These are phyloP conservation scores for Gynostemma pentaphyllum DNA, from an alignment of 306 rosid species.

Conservation along the genomic window DNA sequence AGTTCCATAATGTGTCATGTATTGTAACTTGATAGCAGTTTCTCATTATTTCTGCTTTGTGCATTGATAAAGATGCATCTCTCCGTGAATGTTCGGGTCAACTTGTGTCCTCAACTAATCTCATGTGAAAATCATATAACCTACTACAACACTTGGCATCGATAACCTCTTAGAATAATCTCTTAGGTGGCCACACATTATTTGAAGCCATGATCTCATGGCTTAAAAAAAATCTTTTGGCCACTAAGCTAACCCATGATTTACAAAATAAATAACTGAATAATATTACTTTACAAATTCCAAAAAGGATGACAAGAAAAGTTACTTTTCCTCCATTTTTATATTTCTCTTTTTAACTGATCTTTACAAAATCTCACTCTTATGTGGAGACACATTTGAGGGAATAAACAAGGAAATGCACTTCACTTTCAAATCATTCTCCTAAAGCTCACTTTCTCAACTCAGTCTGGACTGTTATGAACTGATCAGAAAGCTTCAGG, in stretches of 20 bases:
- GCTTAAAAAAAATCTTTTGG: no score
- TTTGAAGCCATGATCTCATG: no score
- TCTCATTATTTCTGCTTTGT: not conserved
- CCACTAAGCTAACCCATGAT: not conserved
- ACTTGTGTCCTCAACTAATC: no score
- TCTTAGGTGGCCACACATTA: no score
- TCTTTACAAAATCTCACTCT: conserved; percentile 31
- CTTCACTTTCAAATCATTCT: conserved; percentile 14
- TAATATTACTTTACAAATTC: not conserved
- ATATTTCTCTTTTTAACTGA: conserved; percentile 7
- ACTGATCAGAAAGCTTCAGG: conserved; percentile 52
- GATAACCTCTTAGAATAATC: no score
- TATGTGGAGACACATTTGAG: conserved; percentile 16
- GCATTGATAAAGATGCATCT: not conserved
- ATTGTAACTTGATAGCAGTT: no score
- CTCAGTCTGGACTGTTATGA: conserved; percentile 13
- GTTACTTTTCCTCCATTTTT: conserved; percentile 1
- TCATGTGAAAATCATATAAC: no score
- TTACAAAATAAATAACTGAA: not conserved
- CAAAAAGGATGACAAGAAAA: conserved; percentile 3
- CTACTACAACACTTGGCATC: no score
- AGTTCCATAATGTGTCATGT: no score
- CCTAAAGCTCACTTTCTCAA: conserved; percentile 37
- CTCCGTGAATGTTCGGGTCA: no score
- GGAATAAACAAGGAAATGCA: conserved; percentile 23